Evolutionary conservation across 2,329 filamentous ascomycete genomes (phyloP).

Genomic region (Cladosporium sp.): DNA sequence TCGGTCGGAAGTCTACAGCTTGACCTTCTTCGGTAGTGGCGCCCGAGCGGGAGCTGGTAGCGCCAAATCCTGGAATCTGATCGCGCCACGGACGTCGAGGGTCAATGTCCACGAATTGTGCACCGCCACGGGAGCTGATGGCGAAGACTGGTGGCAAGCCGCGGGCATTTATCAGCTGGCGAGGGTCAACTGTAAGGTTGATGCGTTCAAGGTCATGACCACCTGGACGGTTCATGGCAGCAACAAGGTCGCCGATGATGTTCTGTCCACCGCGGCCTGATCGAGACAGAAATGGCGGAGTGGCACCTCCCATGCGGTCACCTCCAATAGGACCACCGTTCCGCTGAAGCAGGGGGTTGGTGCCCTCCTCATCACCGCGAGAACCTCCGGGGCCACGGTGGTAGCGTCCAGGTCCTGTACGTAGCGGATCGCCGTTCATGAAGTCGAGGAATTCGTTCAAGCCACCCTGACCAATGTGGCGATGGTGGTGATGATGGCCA

Average conservation of each 20-base stretch:
- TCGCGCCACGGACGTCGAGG: conserved; percentile 22
- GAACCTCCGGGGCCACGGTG: background rate
- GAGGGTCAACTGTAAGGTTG: conserved; percentile 4
- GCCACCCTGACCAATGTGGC: conserved; percentile 12
- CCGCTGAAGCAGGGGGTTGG: conserved; percentile 75
- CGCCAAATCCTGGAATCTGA: conserved; percentile 45
- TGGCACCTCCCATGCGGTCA: conserved; percentile 4
- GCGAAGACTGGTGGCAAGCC: conserved; percentile 10
- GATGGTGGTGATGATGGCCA: conserved; percentile 23
- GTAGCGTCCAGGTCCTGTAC: conserved; percentile 13
- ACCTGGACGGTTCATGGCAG: conserved; percentile 10
- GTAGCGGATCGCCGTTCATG: conserved; percentile 21
- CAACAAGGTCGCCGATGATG: conserved; percentile 11
- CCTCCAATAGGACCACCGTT: conserved; percentile 15
- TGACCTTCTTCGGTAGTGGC: conserved; percentile 61
- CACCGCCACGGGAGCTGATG: conserved; percentile 6
- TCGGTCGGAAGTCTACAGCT: conserved; percentile 69
- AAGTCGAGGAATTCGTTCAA: conserved; percentile 27
- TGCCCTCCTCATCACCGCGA: conserved; percentile 68
- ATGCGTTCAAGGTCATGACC: background rate
- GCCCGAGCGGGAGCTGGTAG: conserved; percentile 35
- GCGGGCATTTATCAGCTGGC: background rate
- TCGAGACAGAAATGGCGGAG: conserved; percentile 7
- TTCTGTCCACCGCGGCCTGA: conserved; percentile 8
- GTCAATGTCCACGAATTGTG: conserved; percentile 26